Evolutionary conservation across 2,329 filamentous ascomycete species (phyloP), one percentile per base, ranked within the genome.

Genomic region (Ophiostoma himal-ulmi): DNA sequence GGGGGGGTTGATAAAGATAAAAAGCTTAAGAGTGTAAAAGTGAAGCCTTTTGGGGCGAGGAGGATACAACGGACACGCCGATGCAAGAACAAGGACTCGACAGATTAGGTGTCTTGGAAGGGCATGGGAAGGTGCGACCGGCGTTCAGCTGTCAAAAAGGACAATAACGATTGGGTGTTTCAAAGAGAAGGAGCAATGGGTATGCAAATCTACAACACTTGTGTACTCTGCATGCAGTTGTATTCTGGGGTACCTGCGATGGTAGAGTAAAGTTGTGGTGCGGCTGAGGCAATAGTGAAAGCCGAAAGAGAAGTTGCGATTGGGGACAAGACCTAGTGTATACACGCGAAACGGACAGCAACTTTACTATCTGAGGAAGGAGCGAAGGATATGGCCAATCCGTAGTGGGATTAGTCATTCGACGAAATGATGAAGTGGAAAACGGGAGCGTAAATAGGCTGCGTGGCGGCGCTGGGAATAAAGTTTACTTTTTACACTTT

Each of bases 111-210:
- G 52, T 26, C 52, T 34, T 34, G 57, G 30, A 62, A 6, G 17
- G 26, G 57, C 30, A 36, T 36, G 13, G 60, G 60, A 64, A 64
- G 60, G 60, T n/a, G 22, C 60, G 60, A 37, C 60, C 6, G 30
- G 14, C 34, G 11, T 36, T 64, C 54, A 60, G 60, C n/a, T 64
- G 60, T 57, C n/a, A 26, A 39, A 68, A 52, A 70, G n/a, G 52
- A 48, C 52, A 68, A 64, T 65, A 37, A 62, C 39, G 65, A 20
- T 36, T 41, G 69, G 69, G 41, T 67, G 69, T 64, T 36, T 64
- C 5, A 37, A n/a, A 14, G 30, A 36, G 60, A 37, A 64, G 60
- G 60, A 64, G 60, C 60, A 7, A n/a, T 64, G 30, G 5, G 22
- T 13, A 22, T 11, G 26, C 26, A 26, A 60, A 34, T 34, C 54